Base-by-base conservation (phyloP, 1,284 basidiomycete genomes). In the Apiotrichum montevideense region DNA sequence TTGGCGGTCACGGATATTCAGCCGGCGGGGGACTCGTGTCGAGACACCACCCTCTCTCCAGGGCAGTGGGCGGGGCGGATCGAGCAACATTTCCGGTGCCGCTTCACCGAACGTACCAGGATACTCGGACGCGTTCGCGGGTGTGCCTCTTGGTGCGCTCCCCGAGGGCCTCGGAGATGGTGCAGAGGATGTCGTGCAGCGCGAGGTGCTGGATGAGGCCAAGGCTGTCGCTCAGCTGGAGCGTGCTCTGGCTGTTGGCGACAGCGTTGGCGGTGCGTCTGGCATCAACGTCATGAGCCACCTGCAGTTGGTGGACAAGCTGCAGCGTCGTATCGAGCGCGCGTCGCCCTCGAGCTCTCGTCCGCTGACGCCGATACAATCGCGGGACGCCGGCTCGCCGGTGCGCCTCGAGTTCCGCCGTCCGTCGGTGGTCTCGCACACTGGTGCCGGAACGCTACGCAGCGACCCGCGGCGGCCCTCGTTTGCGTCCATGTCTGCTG, bases 151-250 rank as follows among this genome's bases (percentile, higher is more conserved):
- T 3, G 54, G 39, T 10, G 53, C 51, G 9, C 34, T 63, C n/a
- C 62, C 62, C 7, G 52, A 43, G 3, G 54, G 48, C 11, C 29
- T 63, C n/a, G 49, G 47, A 8, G 58, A 58, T 42, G 41, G 49
- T 1, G 49, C 56, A 2, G 47, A 61, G 35, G 56, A 61, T 29
- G 50, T 61, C 33, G 59, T 61, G 1, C 41, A 37, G 13, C 55
- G 55, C 29, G 55, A 52, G 3, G 50, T 47, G 2, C 51, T 61
- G 1, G 55, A 46, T 11, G 35, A 53, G 10, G 48, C 49, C 3
- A 35, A 35, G 6, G 53, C 42, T 8, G 51, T 43, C 8, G 35
- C 34, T 7, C 32, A 35, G 6, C 35, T 45, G 40, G 35, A 39
- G 35, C 43, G 15, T 29, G 15, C 33, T 33, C 13, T 29, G 3